A percentile compares a stretch with the other conserved stretches of the same genome.
Evolutionary conservation across 257 asterid genomes (phyloP).

Genomic region (Solanum chilense): DNA sequence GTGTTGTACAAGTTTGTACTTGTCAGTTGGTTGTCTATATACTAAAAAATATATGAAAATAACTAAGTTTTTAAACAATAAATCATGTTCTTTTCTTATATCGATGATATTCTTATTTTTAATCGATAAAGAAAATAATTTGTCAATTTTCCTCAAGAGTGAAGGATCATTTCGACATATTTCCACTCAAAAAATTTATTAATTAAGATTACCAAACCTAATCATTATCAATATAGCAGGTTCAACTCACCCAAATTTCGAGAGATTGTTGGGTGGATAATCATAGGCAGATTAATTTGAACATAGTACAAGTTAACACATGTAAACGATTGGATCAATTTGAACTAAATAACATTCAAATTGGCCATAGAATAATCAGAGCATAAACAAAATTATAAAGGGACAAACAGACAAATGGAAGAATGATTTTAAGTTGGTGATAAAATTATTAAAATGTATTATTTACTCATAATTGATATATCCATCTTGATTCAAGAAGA

Average conservation of each 20-base stretch:
- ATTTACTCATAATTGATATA: not conserved
- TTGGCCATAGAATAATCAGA: not conserved
- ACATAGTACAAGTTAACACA: not conserved
- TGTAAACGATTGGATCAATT: not conserved
- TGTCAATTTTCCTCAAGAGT: not conserved
- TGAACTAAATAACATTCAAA: not conserved
- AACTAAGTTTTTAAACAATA: not conserved
- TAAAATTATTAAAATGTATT: too few species aligned
- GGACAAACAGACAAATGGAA: not conserved
- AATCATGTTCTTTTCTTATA: not conserved
- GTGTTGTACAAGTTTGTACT: too few species aligned
- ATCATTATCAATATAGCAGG: not conserved
- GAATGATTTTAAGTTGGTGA: not conserved
- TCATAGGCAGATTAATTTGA: not conserved
- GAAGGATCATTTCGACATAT: not conserved
- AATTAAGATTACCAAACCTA: not conserved
- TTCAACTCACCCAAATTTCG: not conserved
- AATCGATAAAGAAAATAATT: not conserved
- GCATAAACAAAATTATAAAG: not conserved
- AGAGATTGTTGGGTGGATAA: not conserved
- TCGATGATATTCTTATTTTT: not conserved
- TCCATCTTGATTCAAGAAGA: not conserved
- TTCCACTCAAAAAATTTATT: not conserved
- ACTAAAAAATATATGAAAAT: too few species aligned
- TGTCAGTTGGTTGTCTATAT: too few species aligned